phyloP scores from a whole-genome alignment of 2,329 filamentous ascomycete species.

The Ciborinia camelliae region DNA sequence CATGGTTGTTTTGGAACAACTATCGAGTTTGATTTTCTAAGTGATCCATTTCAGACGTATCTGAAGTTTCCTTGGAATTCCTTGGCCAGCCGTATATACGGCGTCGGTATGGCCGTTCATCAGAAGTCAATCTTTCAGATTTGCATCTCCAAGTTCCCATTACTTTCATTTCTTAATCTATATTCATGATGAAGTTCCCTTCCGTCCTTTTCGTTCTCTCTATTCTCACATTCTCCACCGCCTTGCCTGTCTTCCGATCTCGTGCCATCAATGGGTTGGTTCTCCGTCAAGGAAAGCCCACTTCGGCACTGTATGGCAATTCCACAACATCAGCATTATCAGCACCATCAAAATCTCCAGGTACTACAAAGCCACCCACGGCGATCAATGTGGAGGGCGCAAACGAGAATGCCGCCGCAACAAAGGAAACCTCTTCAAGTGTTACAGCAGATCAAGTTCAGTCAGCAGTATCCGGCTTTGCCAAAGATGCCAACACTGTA shows the following conservation, averaged over 20 bases:
- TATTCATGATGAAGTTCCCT: conserved; percentile 11
- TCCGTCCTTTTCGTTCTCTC: neutral
- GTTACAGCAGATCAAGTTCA: conserved; percentile 21
- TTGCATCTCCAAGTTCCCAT: neutral
- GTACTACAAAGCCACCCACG: neutral
- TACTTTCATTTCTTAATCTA: conserved; percentile 1
- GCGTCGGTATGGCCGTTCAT: neutral
- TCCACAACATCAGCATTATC: neutral
- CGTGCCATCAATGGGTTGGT: neutral
- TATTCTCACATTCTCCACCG: conserved; percentile 8
- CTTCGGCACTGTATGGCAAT: neutral
- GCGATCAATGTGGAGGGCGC: neutral
- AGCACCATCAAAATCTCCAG: neutral
- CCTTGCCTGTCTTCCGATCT: neutral
- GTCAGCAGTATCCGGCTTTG: conserved; percentile 27
- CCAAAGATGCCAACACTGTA: conserved; percentile 32
- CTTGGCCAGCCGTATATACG: conserved; percentile 17
- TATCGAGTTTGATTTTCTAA: neutral
- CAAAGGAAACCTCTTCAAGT: neutral
- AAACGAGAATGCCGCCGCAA: neutral
- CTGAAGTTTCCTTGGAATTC: conserved; percentile 10
- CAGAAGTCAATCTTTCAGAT: neutral
- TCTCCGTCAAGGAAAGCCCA: neutral
- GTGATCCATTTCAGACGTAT: neutral
- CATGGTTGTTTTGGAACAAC: conserved; percentile 3